These are phyloP conservation scores for Lactifluus hygrophoroides DNA, from an alignment of 768 basidiomycete genomes.

Conservation along the genomic window DNA sequence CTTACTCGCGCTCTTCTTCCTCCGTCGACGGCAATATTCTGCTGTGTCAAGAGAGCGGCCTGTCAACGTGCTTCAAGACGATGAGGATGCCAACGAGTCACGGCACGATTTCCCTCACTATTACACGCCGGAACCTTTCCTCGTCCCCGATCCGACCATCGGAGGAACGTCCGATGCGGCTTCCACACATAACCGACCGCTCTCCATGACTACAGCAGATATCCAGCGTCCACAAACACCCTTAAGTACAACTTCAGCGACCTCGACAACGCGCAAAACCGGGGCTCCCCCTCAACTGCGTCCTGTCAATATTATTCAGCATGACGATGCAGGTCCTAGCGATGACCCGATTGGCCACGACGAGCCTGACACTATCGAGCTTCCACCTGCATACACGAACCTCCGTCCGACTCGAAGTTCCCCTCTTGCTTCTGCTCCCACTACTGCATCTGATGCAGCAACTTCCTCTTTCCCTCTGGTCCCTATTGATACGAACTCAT, in stretches of 20 bases:
- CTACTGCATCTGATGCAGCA: background rate
- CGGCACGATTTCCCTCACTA: constrained; percentile 55
- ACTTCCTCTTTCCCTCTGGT: background rate
- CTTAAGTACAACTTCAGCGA: constrained; percentile 24
- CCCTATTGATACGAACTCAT: background rate
- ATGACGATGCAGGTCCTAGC: constrained; percentile 69
- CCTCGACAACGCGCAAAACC: constrained; percentile 38
- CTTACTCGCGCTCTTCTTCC: constrained; percentile 40
- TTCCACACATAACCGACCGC: constrained; percentile 22
- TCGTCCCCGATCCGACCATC: constrained; percentile 54
- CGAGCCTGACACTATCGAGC: constrained; percentile 66
- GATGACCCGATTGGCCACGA: constrained; percentile 29
- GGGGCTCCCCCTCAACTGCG: constrained; percentile 43
- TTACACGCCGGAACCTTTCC: constrained; percentile 69
- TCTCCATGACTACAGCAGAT: constrained; percentile 8
- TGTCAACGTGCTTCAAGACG: constrained; percentile 53
- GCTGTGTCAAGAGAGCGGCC: constrained; percentile 46
- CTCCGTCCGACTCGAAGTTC: constrained; percentile 26
- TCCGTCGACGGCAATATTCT: constrained; percentile 38
- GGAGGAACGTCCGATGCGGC: constrained; percentile 32
- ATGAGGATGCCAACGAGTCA: constrained; percentile 42
- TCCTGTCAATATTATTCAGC: constrained; percentile 74
- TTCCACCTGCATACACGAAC: constrained; percentile 77
- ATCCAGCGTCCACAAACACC: constrained; percentile 18
- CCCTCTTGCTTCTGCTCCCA: background rate